Evolutionary conservation across 1,139 yeast species (phyloP).

Genomic region (Kurtzmaniella quercitrusa): DNA sequence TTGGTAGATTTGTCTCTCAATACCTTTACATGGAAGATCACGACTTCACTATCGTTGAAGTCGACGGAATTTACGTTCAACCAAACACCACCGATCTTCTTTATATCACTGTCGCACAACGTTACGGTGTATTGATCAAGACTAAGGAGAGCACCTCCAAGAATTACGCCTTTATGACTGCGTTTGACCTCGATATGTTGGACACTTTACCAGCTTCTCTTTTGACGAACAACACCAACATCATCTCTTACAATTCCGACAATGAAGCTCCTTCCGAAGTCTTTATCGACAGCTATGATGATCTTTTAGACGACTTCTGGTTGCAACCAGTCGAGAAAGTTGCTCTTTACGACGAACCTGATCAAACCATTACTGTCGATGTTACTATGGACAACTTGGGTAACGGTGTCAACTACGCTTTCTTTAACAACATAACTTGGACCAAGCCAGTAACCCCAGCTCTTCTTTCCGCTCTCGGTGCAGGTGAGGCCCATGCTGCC

Average conservation of each 20-base stretch:
- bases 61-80: constrained; percentile 66
- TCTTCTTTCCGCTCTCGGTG: constrained; percentile 52
- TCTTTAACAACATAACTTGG: constrained; percentile 65
- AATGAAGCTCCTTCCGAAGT: constrained; percentile 24
- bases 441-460: constrained; percentile 66
- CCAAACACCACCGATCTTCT: constrained; percentile 54
- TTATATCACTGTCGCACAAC: constrained; percentile 68
- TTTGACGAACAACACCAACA: constrained; percentile 50
- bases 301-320: constrained; percentile 52
- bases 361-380: constrained; percentile 53
- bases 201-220: constrained; percentile 57
- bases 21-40: constrained; percentile 67
- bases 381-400: constrained; percentile 66
- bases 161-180: constrained; percentile 61
- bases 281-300: constrained; percentile 17
- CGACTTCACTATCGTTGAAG: constrained; percentile 62
- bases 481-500: constrained; percentile 41
- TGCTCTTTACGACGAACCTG: constrained; percentile 52
- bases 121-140: constrained; percentile 58
- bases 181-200: constrained; percentile 62
- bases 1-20: constrained; percentile 72
- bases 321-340: constrained; percentile 43
- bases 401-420: constrained; percentile 72
- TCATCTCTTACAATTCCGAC: constrained; percentile 44
- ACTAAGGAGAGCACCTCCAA: constrained; percentile 44